These are phyloP conservation scores for Ceratocystis variospora DNA, from an alignment of 2,329 filamentous ascomycete genomes.

Conservation along the genomic window DNA sequence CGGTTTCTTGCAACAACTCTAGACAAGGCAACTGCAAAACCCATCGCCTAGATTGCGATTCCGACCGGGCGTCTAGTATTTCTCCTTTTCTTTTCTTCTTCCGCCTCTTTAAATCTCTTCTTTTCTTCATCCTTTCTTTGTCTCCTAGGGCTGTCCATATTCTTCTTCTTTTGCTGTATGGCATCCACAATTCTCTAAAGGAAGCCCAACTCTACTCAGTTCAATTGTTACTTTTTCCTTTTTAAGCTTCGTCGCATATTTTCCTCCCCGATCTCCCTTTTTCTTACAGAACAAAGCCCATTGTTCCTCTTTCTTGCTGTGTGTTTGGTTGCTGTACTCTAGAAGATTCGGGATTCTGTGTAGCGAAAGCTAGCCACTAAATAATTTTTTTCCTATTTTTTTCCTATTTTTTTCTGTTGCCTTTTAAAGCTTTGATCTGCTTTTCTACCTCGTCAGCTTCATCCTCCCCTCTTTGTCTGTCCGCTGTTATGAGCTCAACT, in stretches of 20 bases:
- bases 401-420: too few species aligned
- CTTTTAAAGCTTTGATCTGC: not conserved
- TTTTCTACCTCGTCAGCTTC: not conserved
- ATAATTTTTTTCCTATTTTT: not conserved
- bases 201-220: not conserved
- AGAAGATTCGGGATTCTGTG: too few species aligned
- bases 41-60: not conserved
- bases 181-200: not conserved
- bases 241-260: not conserved
- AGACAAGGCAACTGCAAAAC: slow-evolving; percentile 2
- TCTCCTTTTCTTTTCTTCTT: not conserved
- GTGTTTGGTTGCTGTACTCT: not conserved
- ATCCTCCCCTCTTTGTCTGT: not conserved
- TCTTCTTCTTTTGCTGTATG: not conserved
- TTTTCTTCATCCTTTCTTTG: not conserved
- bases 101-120: not conserved
- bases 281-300: slow-evolving; percentile 14
- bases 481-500: slow-evolving; percentile 14
- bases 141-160: not conserved
- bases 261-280: not conserved
- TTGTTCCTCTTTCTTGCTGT: slow-evolving; percentile 11
- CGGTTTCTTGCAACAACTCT: not conserved
- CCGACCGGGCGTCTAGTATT: not conserved
- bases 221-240: not conserved
- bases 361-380: too few species aligned